Evolutionary conservation across 495 filamentous ascomycete species (phyloP).

Genomic region (Penicillium salamii): DNA sequence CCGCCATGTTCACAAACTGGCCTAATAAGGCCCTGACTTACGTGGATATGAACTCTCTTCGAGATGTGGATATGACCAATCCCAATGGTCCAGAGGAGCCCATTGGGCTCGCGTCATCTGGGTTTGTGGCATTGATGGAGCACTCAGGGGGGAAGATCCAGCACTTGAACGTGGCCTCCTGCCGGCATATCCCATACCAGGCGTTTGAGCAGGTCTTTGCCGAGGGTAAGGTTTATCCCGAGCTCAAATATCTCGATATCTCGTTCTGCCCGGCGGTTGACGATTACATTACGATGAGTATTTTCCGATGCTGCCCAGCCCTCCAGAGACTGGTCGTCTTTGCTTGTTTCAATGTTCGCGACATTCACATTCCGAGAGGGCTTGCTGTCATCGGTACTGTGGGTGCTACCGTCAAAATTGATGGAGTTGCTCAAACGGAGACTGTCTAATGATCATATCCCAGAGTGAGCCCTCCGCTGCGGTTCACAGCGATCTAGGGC

Average conservation of each 20-base stretch:
- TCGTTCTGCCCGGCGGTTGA: conserved; percentile 74
- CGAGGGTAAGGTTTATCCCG: conserved; percentile 56
- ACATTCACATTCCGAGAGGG: conserved; percentile 66
- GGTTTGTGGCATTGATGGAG: conserved; percentile 77
- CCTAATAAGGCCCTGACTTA: conserved; percentile 63
- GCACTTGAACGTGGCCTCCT: conserved; percentile 69
- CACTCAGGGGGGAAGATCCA: conserved; percentile 67
- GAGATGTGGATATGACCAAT: conserved; percentile 69
- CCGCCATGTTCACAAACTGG: conserved; percentile 71
- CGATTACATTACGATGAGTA: conserved; percentile 67
- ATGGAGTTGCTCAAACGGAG: conserved; percentile 37
- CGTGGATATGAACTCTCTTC: conserved; percentile 70
- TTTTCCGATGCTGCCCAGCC: conserved; percentile 72
- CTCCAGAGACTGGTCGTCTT: conserved; percentile 75
- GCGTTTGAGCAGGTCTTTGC: conserved; percentile 72
- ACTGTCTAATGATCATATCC: conserved; percentile 4
- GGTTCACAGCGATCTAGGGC: background rate
- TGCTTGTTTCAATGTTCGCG: conserved; percentile 73
- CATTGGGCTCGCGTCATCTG: conserved; percentile 67
- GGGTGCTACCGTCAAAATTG: conserved; percentile 41
- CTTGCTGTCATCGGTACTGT: conserved; percentile 68
- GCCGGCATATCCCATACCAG: conserved; percentile 67
- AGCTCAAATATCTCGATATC: conserved; percentile 68
- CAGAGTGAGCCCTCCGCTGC: background rate
- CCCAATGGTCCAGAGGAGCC: conserved; percentile 53